Evolutionary conservation across 805 yeast species (phyloP).

Genomic region (Groenewaldozyma salmanticensis): DNA sequence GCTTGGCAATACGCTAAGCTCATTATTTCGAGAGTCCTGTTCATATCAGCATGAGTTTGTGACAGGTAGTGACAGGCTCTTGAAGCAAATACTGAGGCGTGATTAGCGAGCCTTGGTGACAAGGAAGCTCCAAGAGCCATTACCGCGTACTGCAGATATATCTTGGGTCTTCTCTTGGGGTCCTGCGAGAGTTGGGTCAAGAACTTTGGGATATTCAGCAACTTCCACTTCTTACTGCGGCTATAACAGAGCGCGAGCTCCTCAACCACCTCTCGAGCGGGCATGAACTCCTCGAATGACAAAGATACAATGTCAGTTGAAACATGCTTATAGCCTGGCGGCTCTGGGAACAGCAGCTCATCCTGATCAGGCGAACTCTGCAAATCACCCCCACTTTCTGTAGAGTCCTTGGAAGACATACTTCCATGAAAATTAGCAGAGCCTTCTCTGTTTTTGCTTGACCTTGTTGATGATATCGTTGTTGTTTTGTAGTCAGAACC

Average conservation of each 20-base stretch:
- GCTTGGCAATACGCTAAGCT: slow-evolving; percentile 21
- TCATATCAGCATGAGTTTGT: slow-evolving; percentile 9
- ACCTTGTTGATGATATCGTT: no score
- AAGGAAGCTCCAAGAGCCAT: slow-evolving; percentile 22
- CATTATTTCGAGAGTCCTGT: slow-evolving; percentile 12
- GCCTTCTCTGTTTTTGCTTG: background rate
- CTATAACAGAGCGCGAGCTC: background rate
- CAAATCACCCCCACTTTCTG: background rate
- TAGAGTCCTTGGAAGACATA: background rate
- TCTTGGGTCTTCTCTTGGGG: slow-evolving; percentile 12
- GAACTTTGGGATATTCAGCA: slow-evolving; percentile 30
- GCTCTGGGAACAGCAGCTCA: background rate
- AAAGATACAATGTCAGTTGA: background rate
- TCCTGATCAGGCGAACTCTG: background rate
- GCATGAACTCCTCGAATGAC: background rate
- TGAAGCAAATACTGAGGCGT: slow-evolving; percentile 14
- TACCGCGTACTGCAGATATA: slow-evolving; percentile 24
- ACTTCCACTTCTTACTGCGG: background rate
- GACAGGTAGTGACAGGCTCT: slow-evolving; percentile 22
- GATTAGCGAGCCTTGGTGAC: slow-evolving; percentile 12
- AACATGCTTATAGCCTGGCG: no score
- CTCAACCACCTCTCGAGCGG: background rate
- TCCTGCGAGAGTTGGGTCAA: slow-evolving; percentile 7
- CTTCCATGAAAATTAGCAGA: background rate
- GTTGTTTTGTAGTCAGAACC: no score